phyloP scores from a whole-genome alignment of 768 basidiomycete genomes.

The Suillus spraguei region DNA sequence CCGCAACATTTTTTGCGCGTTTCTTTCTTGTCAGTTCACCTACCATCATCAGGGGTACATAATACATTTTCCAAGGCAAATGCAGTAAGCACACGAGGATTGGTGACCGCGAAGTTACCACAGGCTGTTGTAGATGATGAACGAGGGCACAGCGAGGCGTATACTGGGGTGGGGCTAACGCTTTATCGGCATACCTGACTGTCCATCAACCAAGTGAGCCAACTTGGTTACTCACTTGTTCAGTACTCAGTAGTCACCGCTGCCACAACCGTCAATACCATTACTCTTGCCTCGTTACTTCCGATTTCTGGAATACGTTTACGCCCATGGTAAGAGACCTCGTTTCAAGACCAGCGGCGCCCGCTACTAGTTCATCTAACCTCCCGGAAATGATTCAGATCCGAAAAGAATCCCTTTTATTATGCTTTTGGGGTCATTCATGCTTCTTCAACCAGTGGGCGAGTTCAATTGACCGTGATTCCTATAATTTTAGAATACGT shows the following conservation, averaged over 20 bases:
- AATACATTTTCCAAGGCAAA: not conserved
- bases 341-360: not conserved
- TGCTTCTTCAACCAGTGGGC: not conserved
- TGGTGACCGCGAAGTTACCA: not conserved
- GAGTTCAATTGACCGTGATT: not conserved
- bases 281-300: not conserved
- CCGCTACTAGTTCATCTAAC: not conserved
- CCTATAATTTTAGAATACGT: slow-evolving; percentile 1
- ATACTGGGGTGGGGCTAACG: not conserved
- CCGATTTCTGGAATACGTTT: not conserved
- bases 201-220: not conserved
- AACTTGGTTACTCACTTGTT: not conserved
- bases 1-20: not conserved
- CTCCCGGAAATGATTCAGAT: not conserved
- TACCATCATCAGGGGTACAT: not conserved
- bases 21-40: not conserved
- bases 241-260: not conserved
- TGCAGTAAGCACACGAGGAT: not conserved
- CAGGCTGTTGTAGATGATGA: not conserved
- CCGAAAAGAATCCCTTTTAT: not conserved
- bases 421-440: slow-evolving; percentile 1
- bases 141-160: not conserved
- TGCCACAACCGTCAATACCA: not conserved
- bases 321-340: not conserved
- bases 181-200: not conserved